Evolutionary conservation across 2,329 filamentous ascomycete species (phyloP), one percentile per base, ranked within the genome.

Genomic region (Eutypella sp.): DNA sequence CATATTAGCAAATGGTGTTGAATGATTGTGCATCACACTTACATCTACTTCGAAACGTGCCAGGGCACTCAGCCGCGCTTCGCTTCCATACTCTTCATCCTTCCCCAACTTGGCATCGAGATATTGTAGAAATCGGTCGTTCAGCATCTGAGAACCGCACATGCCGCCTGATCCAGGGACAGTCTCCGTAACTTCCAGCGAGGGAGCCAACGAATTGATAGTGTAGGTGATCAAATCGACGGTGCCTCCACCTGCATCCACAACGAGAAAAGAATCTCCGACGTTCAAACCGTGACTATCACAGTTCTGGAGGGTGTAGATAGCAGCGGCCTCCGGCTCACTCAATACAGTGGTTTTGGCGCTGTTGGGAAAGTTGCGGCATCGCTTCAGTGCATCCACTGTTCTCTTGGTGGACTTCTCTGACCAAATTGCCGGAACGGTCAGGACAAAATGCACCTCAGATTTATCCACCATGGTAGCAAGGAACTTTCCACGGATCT

Each of bases 351-450:
- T 63, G 10, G 76, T 72, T 6, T 67, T 63, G 1, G 58, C 49
- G 13, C 56, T 56, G 40, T 57, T 50, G 2, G 55, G 61, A 3
- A 69, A 54, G 10, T 59, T 61, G 1, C 55, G 53, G 18, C 70
- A 64, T 13, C 63, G 64, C 27, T 69, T 62, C 34, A 68, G 73
- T n/a, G 74, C 73, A 41, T 67, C 62, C 39, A 64, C 63, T 1
- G 75, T 81, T 31, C 69, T 69, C 38, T 76, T 67, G 42, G 76
- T 79, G 23, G 77, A 75, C 4, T 65, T 64, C 38, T 79, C 75
- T 25, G 72, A 75, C 78, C 78, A 82, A 6, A 82, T 76, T 5
- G 78, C 77, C 1, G 78, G 78, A 1, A 81, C 76, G 0, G 78
- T 79, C 18, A 81, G 62, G 38, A 81, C 69, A 46, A 78, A 79